These are phyloP conservation scores for Diophrys sp. DNA, from an alignment of 73 alveolate species.

Conservation along the genomic window DNA sequence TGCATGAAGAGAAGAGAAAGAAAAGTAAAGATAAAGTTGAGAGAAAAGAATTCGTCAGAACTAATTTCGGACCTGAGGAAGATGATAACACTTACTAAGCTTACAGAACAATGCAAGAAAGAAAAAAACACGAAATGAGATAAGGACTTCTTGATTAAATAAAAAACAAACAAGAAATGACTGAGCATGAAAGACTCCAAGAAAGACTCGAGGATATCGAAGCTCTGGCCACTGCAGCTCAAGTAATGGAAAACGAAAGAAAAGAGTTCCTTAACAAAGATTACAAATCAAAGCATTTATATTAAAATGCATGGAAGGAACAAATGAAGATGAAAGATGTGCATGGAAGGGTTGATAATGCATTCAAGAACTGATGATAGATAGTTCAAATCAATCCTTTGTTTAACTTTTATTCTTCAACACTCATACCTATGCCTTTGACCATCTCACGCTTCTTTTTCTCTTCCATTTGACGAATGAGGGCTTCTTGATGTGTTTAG, in stretches of 20 bases:
- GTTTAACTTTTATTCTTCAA: background rate
- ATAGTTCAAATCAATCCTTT: background rate
- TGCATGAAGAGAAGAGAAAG: constrained; percentile 7
- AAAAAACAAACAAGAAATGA: constrained; percentile 2
- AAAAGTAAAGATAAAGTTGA: constrained; percentile 8
- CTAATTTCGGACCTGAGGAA: constrained; percentile 36
- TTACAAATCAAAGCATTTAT: constrained; percentile 7
- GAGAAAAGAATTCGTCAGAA: constrained; percentile 11
- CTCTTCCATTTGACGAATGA: background rate
- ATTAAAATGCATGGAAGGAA: constrained; percentile 21
- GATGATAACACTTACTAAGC: constrained; percentile 9
- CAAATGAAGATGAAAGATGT: constrained; percentile 28
- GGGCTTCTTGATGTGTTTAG: background rate
- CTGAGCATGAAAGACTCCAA: constrained; percentile 8
- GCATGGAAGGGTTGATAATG: background rate
- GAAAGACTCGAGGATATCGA: constrained; percentile 33
- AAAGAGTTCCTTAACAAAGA: constrained; percentile 16
- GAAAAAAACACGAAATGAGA: background rate
- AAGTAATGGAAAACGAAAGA: constrained; percentile 18
- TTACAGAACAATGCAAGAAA: background rate
- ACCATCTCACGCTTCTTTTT: background rate
- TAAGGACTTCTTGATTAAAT: constrained; percentile 19
- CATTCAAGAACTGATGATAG: constrained; percentile 17
- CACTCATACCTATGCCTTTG: background rate
- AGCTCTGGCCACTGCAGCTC: constrained; percentile 7